Evolutionary conservation across 2,329 filamentous ascomycete genomes (phyloP).

Genomic region (Ceratocystis cacaofunesta): DNA sequence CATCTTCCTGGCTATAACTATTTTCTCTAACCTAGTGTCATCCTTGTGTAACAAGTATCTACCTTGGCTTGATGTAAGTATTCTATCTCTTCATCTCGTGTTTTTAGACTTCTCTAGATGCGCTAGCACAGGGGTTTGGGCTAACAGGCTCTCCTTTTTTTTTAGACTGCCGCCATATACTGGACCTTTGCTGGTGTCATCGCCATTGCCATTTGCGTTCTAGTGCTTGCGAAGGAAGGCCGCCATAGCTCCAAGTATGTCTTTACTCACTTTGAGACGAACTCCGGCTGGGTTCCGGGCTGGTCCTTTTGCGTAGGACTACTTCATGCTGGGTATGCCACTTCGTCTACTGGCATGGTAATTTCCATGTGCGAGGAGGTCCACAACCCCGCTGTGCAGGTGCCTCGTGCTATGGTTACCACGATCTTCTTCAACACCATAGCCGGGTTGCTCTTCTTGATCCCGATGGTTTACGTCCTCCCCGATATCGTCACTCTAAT

Average conservation of each 20-base stretch:
- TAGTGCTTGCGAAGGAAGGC: conserved; percentile 54
- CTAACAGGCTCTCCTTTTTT: not conserved
- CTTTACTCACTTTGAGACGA: conserved; percentile 52
- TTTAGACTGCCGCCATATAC: conserved; percentile 53
- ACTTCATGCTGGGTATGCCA: conserved; percentile 57
- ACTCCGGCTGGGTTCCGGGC: conserved; percentile 53
- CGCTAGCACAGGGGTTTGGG: not conserved
- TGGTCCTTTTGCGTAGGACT: conserved; percentile 63
- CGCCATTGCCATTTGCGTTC: conserved; percentile 45
- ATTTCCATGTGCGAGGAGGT: conserved; percentile 69
- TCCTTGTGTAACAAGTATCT: conserved; percentile 52
- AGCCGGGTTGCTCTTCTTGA: conserved; percentile 51
- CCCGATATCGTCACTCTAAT: conserved; percentile 44
- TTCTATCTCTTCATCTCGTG: conserved; percentile 1
- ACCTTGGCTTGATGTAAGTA: conserved; percentile 52
- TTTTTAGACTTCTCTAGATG: not conserved
- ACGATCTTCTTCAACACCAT: conserved; percentile 53
- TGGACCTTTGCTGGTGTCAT: conserved; percentile 60
- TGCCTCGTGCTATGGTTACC: conserved; percentile 57
- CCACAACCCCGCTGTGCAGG: conserved; percentile 47
- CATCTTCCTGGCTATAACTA: conserved; percentile 54
- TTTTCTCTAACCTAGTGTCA: conserved; percentile 51
- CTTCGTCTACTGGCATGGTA: conserved; percentile 66
- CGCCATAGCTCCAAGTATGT: conserved; percentile 47
- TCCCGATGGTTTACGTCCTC: conserved; percentile 55